Percentiles rank a stretch among this genome's conserved stretches.
These are phyloP conservation scores for Tilletiaria anomala DNA, from an alignment of 1,284 basidiomycete genomes.

Conservation along the genomic window DNA sequence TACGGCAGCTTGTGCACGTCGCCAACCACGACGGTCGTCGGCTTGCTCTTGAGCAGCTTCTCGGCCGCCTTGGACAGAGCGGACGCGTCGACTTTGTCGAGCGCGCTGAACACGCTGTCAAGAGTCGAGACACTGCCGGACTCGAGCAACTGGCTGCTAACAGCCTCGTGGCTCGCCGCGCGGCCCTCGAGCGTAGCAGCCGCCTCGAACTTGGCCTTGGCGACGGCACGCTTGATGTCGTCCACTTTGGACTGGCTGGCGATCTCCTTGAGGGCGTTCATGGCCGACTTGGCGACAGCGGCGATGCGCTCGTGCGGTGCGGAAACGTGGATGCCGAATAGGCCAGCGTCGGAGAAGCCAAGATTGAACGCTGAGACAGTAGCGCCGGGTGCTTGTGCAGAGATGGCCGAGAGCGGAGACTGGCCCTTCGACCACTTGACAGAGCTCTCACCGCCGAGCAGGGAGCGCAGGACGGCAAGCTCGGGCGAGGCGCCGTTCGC, in stretches of 20 bases:
- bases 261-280: slow-evolving; percentile 24
- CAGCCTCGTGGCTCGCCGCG: slow-evolving; percentile 18
- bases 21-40: slow-evolving; percentile 34
- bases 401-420: slow-evolving; percentile 23
- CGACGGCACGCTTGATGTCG: slow-evolving; percentile 26
- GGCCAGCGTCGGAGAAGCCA: slow-evolving; percentile 26
- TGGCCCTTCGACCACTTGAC: slow-evolving; percentile 36
- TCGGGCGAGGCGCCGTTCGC: slow-evolving; percentile 16
- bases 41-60: slow-evolving; percentile 34
- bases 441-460: slow-evolving; percentile 29
- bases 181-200: slow-evolving; percentile 25
- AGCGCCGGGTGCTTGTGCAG: slow-evolving; percentile 13
- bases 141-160: slow-evolving; percentile 23
- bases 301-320: slow-evolving; percentile 20
- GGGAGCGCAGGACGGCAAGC: slow-evolving; percentile 30
- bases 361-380: slow-evolving; percentile 32
- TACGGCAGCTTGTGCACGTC: slow-evolving; percentile 34
- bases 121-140: slow-evolving; percentile 11
- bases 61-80: slow-evolving; percentile 17
- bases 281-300: slow-evolving; percentile 19
- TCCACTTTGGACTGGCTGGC: slow-evolving; percentile 17
- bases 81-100: slow-evolving; percentile 24
- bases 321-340: slow-evolving; percentile 31
- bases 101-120: slow-evolving; percentile 15
- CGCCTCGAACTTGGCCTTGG: slow-evolving; percentile 34